A percentile compares a stretch with the other conserved stretches of the same genome.
Conservation (phyloP, 257 asterid genomes). For the Primulina tabacum region DNA sequence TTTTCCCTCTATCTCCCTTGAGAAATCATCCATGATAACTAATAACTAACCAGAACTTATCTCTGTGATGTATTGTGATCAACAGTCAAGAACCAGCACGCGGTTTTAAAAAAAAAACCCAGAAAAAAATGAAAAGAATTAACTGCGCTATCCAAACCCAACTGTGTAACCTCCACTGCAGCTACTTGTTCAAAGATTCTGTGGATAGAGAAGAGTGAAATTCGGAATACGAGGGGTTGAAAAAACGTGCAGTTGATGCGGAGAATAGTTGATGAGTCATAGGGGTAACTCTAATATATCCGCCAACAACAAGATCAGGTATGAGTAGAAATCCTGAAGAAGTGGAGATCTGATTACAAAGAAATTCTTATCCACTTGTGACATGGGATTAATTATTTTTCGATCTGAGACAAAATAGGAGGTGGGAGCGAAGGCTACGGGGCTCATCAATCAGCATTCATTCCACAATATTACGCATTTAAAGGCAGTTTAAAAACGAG, state of each 20-base stretch:
- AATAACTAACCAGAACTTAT: neutral
- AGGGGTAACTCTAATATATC: conserved; percentile 17
- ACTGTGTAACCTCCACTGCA: conserved; percentile 3
- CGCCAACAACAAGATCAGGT: neutral
- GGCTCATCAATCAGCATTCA: conserved; percentile 16
- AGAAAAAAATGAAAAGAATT: neutral
- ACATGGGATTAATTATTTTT: neutral
- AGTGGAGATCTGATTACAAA: conserved; percentile 23
- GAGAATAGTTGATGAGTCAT: neutral
- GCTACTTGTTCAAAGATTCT: conserved; percentile 19
- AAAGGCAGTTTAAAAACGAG: neutral
- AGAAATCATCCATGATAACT: conserved; percentile 19
- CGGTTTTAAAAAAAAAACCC: neutral
- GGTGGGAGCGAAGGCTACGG: conserved; percentile 18
- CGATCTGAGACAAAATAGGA: conserved; percentile 23
- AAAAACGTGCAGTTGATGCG: neutral
- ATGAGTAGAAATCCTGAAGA: conserved; percentile 9
- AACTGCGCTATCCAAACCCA: neutral
- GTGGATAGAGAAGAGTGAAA: conserved; percentile 7
- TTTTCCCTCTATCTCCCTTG: conserved; percentile 26
- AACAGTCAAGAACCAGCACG: neutral
- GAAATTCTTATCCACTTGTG: conserved; percentile 26
- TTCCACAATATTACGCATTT: neutral
- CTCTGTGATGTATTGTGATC: neutral
- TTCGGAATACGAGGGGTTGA: conserved; percentile 16